Evolutionary conservation across 1,139 yeast genomes (phyloP).

Genomic region (Kodamaea arcana): DNA sequence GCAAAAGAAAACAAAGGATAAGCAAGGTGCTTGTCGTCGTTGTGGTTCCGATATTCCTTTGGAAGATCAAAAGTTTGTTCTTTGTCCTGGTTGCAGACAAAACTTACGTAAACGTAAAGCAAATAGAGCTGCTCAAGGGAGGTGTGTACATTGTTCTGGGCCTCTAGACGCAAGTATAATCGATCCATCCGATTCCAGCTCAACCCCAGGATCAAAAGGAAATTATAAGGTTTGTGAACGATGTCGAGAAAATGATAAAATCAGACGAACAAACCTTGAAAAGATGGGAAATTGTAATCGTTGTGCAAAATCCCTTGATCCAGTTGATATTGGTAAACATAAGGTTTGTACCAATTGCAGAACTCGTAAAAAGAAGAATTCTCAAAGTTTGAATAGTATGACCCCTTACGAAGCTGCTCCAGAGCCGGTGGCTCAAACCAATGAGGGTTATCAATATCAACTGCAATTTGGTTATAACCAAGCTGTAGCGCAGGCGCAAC

Average conservation of each 20-base stretch:
- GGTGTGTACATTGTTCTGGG: constrained; percentile 66
- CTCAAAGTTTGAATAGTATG: constrained; percentile 11
- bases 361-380: constrained; percentile 44
- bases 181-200: constrained; percentile 8
- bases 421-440: neutral
- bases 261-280: constrained; percentile 53
- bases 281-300: constrained; percentile 58
- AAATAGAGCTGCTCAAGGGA: constrained; percentile 56
- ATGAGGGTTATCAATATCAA: constrained; percentile 4
- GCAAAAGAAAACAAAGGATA: constrained; percentile 59
- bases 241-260: constrained; percentile 59
- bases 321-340: constrained; percentile 45
- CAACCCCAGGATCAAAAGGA: constrained; percentile 19
- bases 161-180: constrained; percentile 48
- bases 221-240: constrained; percentile 58
- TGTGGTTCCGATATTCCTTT: constrained; percentile 55
- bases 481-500: constrained; percentile 11
- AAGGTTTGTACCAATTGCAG: constrained; percentile 56
- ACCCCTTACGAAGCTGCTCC: constrained; percentile 1
- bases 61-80: constrained; percentile 48
- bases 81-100: constrained; percentile 58
- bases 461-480: constrained; percentile 11
- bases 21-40: constrained; percentile 59
- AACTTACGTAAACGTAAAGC: constrained; percentile 54
- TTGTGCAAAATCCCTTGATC: constrained; percentile 48